Evolutionary conservation across 306 rosid genomes (phyloP).

Genomic region (Quercus rubra): DNA sequence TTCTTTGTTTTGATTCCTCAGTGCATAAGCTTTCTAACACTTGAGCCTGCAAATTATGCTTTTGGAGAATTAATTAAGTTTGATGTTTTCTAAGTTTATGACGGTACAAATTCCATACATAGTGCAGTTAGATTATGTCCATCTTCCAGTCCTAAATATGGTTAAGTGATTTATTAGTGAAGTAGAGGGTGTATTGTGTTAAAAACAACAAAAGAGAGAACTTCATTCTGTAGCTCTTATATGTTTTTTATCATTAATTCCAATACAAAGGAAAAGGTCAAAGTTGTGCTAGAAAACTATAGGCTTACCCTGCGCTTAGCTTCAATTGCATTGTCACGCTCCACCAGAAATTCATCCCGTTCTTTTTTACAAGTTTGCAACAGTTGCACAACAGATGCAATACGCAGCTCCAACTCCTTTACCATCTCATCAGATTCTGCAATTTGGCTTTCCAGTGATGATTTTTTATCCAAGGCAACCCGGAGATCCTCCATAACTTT

Average conservation of each 20-base stretch:
- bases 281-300: background rate
- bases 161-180: background rate
- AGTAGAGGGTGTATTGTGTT: background rate
- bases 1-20: conserved; percentile 43
- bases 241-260: too few relatives aligned
- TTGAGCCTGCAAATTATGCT: conserved; percentile 33
- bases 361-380: conserved; percentile 40
- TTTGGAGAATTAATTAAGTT: background rate
- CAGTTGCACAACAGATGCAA: conserved; percentile 41
- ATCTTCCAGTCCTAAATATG: background rate
- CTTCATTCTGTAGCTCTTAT: background rate
- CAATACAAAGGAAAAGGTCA: conserved; percentile 5
- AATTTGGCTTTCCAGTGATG: conserved; percentile 37
- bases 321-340: conserved; percentile 51
- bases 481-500: conserved; percentile 36
- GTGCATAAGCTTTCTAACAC: conserved; percentile 37
- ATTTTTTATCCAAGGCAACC: conserved; percentile 24
- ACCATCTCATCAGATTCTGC: conserved; percentile 28
- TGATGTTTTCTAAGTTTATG: conserved; percentile 1
- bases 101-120: too few relatives aligned
- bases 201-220: background rate
- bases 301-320: conserved; percentile 55
- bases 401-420: conserved; percentile 34
- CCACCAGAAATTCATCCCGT: conserved; percentile 40
- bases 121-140: background rate